Conservation (phyloP, 2,329 filamentous ascomycete genomes). For the Penicillium sp. region DNA sequence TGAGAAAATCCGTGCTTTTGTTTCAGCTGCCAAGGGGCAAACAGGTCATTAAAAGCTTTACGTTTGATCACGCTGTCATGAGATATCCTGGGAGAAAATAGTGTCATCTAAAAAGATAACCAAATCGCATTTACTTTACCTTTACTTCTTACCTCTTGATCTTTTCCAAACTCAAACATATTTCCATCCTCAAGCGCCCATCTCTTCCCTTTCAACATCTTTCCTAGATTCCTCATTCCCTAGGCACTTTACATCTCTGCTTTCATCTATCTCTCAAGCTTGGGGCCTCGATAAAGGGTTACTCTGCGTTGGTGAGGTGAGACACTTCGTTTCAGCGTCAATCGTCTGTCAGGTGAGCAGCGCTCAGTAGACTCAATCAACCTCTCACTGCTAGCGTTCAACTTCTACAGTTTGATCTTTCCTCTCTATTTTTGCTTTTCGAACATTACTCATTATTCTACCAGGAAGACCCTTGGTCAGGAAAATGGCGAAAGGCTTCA, state of each 20-base stretch:
- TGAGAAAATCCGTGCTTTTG: constrained; percentile 75
- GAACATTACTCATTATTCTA: background rate
- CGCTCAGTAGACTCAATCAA: background rate
- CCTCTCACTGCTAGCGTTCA: background rate
- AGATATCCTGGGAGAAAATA: background rate
- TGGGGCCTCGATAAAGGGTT: background rate
- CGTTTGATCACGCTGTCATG: constrained; percentile 17
- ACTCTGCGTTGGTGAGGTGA: background rate
- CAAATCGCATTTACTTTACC: background rate
- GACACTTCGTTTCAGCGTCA: background rate
- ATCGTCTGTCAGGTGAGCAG: background rate
- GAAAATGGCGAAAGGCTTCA: constrained; percentile 46
- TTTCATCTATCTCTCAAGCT: background rate
- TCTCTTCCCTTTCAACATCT: background rate
- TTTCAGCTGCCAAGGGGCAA: constrained; percentile 64
- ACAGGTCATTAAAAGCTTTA: constrained; percentile 22
- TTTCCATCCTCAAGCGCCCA: background rate
- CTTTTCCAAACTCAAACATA: background rate
- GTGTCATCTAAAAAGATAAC: background rate
- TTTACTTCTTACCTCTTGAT: background rate
- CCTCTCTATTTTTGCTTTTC: background rate
- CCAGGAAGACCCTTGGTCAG: background rate
- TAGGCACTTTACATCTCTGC: background rate
- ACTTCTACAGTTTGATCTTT: background rate
- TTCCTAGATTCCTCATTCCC: background rate